A percentile compares a stretch with the other conserved stretches of the same genome.
Conservation (phyloP, 2,329 filamentous ascomycete genomes). For the Westerdykella aurantiaca region DNA sequence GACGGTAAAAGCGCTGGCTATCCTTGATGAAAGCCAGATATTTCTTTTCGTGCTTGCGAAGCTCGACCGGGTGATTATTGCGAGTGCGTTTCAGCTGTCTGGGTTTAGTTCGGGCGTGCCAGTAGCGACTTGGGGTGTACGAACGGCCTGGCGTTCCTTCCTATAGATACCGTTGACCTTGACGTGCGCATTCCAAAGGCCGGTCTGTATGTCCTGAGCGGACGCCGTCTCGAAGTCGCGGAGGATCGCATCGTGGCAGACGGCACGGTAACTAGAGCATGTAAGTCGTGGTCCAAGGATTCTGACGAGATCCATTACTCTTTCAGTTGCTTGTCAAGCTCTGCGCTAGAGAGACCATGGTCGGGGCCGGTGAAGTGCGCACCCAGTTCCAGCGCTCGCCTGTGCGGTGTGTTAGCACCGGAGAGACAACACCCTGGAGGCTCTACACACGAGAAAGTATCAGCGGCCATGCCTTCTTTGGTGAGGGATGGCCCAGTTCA, state of each 20-base stretch:
- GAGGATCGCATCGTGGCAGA: conserved; percentile 67
- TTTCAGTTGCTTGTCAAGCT: conserved; percentile 43
- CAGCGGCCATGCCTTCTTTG: conserved; percentile 40
- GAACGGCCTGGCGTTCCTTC: conserved; percentile 56
- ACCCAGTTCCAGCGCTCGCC: conserved; percentile 45
- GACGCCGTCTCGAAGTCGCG: conserved; percentile 63
- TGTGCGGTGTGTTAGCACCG: conserved; percentile 11
- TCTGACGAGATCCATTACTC: conserved; percentile 19
- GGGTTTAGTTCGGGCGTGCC: conserved; percentile 8
- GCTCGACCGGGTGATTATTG: conserved; percentile 54
- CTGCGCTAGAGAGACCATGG: conserved; percentile 46
- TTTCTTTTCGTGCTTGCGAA: conserved; percentile 72
- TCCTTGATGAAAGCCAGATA: conserved; percentile 83
- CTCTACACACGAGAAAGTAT: conserved; percentile 50
- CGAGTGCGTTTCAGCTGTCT: conserved; percentile 44
- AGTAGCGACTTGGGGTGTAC: conserved; percentile 13
- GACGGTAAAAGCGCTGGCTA: conserved; percentile 82
- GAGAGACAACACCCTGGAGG: background rate
- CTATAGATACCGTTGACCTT: conserved; percentile 74
- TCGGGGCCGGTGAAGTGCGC: conserved; percentile 46
- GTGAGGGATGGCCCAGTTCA: conserved; percentile 23
- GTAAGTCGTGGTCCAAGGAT: conserved; percentile 14
- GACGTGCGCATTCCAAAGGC: conserved; percentile 74
- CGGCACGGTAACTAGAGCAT: conserved; percentile 57
- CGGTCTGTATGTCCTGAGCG: conserved; percentile 59